These are phyloP conservation scores for Penicillium angulare DNA, from an alignment of 495 filamentous ascomycete species.

Conservation along the genomic window DNA sequence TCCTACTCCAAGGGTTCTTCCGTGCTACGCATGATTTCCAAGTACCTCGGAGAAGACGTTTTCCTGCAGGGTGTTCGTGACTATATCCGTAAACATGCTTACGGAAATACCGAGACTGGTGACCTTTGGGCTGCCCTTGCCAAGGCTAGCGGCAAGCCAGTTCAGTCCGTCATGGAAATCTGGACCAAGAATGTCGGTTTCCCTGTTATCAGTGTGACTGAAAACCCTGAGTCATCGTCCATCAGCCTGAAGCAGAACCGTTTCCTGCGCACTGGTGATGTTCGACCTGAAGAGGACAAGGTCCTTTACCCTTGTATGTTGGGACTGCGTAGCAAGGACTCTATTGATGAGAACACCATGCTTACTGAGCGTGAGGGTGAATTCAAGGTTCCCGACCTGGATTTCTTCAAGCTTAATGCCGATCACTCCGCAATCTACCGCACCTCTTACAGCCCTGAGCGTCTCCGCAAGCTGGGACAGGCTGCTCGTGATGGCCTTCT, in stretches of 20 bases:
- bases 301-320: slow-evolving; percentile 66
- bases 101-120: slow-evolving; percentile 68
- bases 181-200: slow-evolving; percentile 71
- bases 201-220: slow-evolving; percentile 62
- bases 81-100: slow-evolving; percentile 95
- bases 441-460: slow-evolving; percentile 60
- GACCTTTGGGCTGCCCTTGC: slow-evolving; percentile 90
- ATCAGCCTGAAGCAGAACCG: slow-evolving; percentile 64
- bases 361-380: slow-evolving; percentile 71
- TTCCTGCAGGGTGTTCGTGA: slow-evolving; percentile 91
- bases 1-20: slow-evolving; percentile 97
- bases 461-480: slow-evolving; percentile 61
- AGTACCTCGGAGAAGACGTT: slow-evolving; percentile 85
- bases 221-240: slow-evolving; percentile 44
- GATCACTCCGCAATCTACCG: slow-evolving; percentile 66
- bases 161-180: slow-evolving; percentile 68
- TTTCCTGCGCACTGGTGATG: slow-evolving; percentile 65
- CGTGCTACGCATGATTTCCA: slow-evolving; percentile 96
- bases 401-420: slow-evolving; percentile 69
- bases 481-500: slow-evolving; percentile 84
- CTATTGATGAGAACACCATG: slow-evolving; percentile 57
- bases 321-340: slow-evolving; percentile 57
- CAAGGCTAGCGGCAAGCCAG: slow-evolving; percentile 87
- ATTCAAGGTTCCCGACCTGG: slow-evolving; percentile 61
- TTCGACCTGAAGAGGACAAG: slow-evolving; percentile 67